Base-by-base conservation (phyloP, 768 basidiomycete species). In the Ramaria sp. region DNA sequence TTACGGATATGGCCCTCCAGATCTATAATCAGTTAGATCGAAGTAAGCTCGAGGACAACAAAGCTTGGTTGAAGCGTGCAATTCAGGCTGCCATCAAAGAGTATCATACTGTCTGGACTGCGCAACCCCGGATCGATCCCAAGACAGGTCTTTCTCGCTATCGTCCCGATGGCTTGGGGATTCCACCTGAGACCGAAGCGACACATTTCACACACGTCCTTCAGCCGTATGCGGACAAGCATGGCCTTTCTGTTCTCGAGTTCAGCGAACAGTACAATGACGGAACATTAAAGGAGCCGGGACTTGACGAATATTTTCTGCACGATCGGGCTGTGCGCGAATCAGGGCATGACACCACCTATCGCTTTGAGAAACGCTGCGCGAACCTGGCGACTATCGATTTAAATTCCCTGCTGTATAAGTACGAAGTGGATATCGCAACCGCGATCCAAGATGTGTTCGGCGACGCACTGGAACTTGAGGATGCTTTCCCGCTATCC, bases 21-120 rank as follows among this genome's bases (percentile, higher is more conserved):
- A 95, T 97, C 65, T 98, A 88, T 73, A 94, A 94, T 64, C 93
- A 93, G 65, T 81, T 97, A 52, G 92, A 96, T 62, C 83, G 88
- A 44, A 83, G 82, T 1, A 85, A 93, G 58, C 68, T 82, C 56
- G 81, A 81, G 32, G 78, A 76, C 30, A 95, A 96, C 73, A 85
- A 86, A 18, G 72, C 74, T 43, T 99, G 94, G 93, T 78, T 99
- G 56, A 96, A 93, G 69, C 82, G 85, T 8, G 95, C 94, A 2
- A 96, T 99, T 55, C 89, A 88, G 66, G 94, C 94, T 9, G 95
- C 95, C 25, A 93, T 99, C 73, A 96, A 97, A 70, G 95, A 99
- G 66, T 99, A 99, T 66, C 95, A 99, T 71, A 90, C 88, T 39
- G 81, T 98, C 60, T 99, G 96, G 96, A 84, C 94, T 58, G 85